A percentile compares a stretch with the other conserved stretches of the same genome.
Evolutionary conservation across 2,329 filamentous ascomycete species (phyloP).

Genomic region (Trichophyton benhamiae): DNA sequence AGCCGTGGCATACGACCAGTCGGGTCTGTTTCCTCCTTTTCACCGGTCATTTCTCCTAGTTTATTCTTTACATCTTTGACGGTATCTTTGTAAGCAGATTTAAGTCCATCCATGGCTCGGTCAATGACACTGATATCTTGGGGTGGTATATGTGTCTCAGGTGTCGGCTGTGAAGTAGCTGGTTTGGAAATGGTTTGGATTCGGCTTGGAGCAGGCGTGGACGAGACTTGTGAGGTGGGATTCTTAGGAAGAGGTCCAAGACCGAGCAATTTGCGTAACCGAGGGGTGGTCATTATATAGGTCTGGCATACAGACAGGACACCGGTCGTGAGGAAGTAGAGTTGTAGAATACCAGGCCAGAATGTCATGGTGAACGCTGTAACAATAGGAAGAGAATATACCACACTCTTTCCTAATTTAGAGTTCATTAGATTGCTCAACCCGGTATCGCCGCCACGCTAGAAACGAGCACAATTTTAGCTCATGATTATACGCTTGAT

Average conservation of each 20-base stretch:
- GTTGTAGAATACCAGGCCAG: conserved; percentile 46
- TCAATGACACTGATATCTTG: conserved; percentile 23
- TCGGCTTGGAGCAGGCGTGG: background rate
- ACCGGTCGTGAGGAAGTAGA: conserved; percentile 46
- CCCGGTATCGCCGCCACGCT: conserved; percentile 27
- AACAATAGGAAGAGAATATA: conserved; percentile 40
- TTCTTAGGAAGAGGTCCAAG: conserved; percentile 17
- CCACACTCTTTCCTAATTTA: conserved; percentile 16
- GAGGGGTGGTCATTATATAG: conserved; percentile 29
- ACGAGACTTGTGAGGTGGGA: background rate
- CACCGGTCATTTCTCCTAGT: conserved; percentile 17
- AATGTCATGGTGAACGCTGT: conserved; percentile 43
- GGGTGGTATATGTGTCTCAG: conserved; percentile 7
- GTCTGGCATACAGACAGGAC: conserved; percentile 33
- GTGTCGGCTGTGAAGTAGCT: conserved; percentile 6
- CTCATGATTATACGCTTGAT: background rate
- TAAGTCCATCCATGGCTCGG: conserved; percentile 24
- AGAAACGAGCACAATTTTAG: background rate
- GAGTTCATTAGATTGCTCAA: conserved; percentile 21
- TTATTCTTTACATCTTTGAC: conserved; percentile 16
- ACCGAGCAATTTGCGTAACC: conserved; percentile 21
- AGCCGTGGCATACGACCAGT: conserved; percentile 17
- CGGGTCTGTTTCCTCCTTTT: conserved; percentile 12
- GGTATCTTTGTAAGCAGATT: conserved; percentile 18
- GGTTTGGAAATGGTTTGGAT: conserved; percentile 7